Conservation (phyloP, 139 green algal genomes). For the Auxenochlorella protothecoides region DNA sequence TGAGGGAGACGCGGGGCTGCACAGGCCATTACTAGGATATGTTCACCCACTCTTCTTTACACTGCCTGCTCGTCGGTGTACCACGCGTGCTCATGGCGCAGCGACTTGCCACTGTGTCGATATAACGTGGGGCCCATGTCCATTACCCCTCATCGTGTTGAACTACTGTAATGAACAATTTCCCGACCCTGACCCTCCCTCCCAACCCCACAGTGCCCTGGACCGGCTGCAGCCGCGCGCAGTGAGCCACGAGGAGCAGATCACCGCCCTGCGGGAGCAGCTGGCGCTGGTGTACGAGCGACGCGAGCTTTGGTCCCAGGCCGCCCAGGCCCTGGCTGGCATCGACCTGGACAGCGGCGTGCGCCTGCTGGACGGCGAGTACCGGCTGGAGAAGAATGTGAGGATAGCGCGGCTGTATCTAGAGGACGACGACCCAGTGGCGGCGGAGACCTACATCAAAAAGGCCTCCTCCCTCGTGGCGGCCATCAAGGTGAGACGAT, state of each 20-base stretch:
- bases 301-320: conserved; percentile 82
- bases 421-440: conserved; percentile 84
- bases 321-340: conserved; percentile 72
- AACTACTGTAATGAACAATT: no score
- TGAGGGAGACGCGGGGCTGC: no score
- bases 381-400: conserved; percentile 83
- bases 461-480: conserved; percentile 76
- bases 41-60: no score
- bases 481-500: conserved; percentile 34
- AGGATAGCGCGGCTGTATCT: conserved; percentile 92
- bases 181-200: background rate
- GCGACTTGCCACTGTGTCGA: no score
- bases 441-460: conserved; percentile 89
- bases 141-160: no score
- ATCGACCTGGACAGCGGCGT: conserved; percentile 82
- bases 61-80: no score
- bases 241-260: conserved; percentile 81
- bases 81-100: no score
- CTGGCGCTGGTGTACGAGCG: conserved; percentile 39
- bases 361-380: conserved; percentile 29
- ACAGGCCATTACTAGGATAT: no score
- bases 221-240: conserved; percentile 58
- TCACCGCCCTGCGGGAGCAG: conserved; percentile 44
- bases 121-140: no score
- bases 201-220: conserved; percentile 49